Conservation (phyloP, 495 filamentous ascomycete genomes). For the Hyaloscypha finlandica region DNA sequence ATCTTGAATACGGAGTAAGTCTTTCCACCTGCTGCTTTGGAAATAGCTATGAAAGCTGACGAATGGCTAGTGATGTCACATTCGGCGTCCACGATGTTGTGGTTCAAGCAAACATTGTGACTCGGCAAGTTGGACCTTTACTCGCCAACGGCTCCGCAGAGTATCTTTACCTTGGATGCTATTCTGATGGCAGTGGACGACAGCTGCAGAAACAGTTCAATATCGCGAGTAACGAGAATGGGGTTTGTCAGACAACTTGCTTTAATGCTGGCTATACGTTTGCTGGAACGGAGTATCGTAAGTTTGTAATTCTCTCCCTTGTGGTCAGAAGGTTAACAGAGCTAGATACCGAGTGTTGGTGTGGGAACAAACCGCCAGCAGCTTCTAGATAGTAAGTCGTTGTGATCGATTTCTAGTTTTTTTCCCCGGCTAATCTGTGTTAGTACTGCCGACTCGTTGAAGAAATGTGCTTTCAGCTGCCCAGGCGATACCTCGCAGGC, state of each 20-base stretch:
- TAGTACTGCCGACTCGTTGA: slow-evolving; percentile 31
- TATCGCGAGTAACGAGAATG: slow-evolving; percentile 30
- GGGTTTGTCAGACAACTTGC: slow-evolving; percentile 31
- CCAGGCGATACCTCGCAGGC: slow-evolving; percentile 38
- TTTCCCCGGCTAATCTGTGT: neutral
- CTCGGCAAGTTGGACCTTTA: slow-evolving; percentile 31
- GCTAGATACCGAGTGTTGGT: neutral
- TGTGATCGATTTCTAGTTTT: neutral
- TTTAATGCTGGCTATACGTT: slow-evolving; percentile 28
- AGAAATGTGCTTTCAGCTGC: slow-evolving; percentile 39
- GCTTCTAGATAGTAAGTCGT: slow-evolving; percentile 19
- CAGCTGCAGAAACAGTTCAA: slow-evolving; percentile 25
- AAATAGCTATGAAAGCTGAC: neutral
- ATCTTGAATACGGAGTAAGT: slow-evolving; percentile 25
- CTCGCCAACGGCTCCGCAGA: slow-evolving; percentile 25
- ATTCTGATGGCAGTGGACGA: slow-evolving; percentile 30
- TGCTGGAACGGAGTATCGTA: slow-evolving; percentile 32
- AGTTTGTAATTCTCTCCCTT: no score
- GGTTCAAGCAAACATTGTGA: slow-evolving; percentile 28
- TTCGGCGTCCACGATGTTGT: slow-evolving; percentile 28
- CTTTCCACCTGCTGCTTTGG: neutral
- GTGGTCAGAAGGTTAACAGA: no score
- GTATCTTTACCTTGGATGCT: slow-evolving; percentile 38
- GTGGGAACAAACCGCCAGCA: slow-evolving; percentile 36
- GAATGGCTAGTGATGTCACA: slow-evolving; percentile 8